Evolutionary conservation across 805 yeast genomes (phyloP), one percentile per base, ranked within the genome.

Genomic region (Metschnikowia lochheadii): DNA sequence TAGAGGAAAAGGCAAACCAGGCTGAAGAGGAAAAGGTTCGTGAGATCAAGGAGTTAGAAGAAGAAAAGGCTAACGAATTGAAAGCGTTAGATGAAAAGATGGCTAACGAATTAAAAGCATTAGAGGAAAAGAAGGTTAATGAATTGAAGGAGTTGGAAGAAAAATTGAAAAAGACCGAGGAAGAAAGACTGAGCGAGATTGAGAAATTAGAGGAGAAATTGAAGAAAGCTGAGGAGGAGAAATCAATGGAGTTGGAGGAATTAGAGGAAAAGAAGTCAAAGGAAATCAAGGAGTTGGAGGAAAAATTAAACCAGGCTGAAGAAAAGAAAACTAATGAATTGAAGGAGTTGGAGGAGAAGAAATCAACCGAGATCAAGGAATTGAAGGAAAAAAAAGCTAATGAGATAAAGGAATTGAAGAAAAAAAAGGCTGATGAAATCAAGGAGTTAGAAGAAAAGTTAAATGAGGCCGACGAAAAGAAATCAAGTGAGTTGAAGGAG

Each of bases 221-320:
- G 26, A 20, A 37, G 29, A 21, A 37, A 14, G 11, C 14, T 20
- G 21, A 37, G 17, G 26, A 37, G n/a, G 18, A 37, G 6, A 39
- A 23, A n/a, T 7, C 31, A 4, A 23, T 4, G 5, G 32, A 39
- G 17, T 6, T 23, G 5, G 14, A 23, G 6, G 18, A 39, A 11
- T 39, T 39, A 17, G 31, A 39, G 13, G 31, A 39, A n/a, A 39
- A 23, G 40, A n/a, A 37, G 3, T 7, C 23, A 17, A 15, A 40
- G 6, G 21, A 35, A 23, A 45, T 57, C 34, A 51, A 49, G 18
- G 48, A 50, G 35, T 42, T 42, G 35, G 31, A 42, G 14, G 45
- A 42, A n/a, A 41, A 41, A 17, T 29, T 41, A 6, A 41, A 31
- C 26, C 17, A 41, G 7, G 29, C 21, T 20, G 52, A 50, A 13